Percentiles rank a stretch among this genome's conserved stretches.
Evolutionary conservation across 352 stramenopile species (phyloP).

Genomic region (Pythium scleroteichum): DNA sequence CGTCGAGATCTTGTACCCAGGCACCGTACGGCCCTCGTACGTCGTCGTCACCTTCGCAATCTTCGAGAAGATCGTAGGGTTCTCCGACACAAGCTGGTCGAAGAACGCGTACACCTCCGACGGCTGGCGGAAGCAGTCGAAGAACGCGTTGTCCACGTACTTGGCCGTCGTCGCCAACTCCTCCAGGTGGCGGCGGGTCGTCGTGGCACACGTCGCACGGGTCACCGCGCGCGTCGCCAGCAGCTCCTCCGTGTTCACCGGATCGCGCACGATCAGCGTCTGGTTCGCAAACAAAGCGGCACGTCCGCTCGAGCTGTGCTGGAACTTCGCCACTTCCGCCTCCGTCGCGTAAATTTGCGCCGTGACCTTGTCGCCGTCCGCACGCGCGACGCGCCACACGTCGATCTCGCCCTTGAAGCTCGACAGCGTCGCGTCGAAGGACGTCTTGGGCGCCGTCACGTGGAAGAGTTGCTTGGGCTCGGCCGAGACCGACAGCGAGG

Average conservation of each 20-base stretch:
- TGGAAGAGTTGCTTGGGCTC: slow-evolving; percentile 36
- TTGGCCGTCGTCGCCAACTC: slow-evolving; percentile 9
- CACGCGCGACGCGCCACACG: slow-evolving; percentile 15
- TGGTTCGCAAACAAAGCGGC: slow-evolving; percentile 1
- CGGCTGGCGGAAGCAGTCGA: slow-evolving; percentile 36
- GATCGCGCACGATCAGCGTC: slow-evolving; percentile 19
- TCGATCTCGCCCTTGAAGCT: slow-evolving; percentile 26
- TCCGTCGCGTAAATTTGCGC: slow-evolving; percentile 27
- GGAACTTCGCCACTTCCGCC: slow-evolving; percentile 10
- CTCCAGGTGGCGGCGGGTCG: slow-evolving; percentile 9
- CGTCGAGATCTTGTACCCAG: slow-evolving; percentile 39
- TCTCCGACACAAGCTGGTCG: slow-evolving; percentile 30
- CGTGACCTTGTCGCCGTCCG: slow-evolving; percentile 12
- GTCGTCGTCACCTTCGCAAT: slow-evolving; percentile 31
- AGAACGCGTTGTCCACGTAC: slow-evolving; percentile 37
- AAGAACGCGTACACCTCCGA: slow-evolving; percentile 33
- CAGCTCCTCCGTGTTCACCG: slow-evolving; percentile 21
- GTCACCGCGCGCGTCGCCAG: neutral
- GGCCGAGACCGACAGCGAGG: slow-evolving; percentile 11
- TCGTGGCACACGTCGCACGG: slow-evolving; percentile 10
- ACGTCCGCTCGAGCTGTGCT: neutral
- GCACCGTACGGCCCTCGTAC: slow-evolving; percentile 23
- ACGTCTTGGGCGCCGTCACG: slow-evolving; percentile 30
- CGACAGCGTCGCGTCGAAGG: slow-evolving; percentile 16
- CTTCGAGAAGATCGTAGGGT: slow-evolving; percentile 32